Evolutionary conservation across 2,329 filamentous ascomycete species (phyloP).

Genomic region (Pseudodiploospora longispora): DNA sequence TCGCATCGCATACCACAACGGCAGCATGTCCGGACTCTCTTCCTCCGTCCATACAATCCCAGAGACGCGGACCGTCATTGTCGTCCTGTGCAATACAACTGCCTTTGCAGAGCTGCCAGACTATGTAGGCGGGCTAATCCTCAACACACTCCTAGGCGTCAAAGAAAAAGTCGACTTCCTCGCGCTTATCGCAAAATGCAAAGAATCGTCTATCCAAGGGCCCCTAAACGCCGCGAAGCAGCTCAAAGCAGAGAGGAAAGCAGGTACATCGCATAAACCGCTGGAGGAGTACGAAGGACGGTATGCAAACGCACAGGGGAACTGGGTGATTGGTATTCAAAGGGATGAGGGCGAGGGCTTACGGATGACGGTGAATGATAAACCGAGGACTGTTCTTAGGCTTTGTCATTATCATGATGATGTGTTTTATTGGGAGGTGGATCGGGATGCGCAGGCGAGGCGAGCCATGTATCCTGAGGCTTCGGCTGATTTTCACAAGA

Average conservation of each 20-base stretch:
- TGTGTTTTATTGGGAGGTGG: not conserved
- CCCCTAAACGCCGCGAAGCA: not conserved
- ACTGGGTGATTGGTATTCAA: not conserved
- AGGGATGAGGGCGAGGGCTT: not conserved
- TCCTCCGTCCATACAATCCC: not conserved
- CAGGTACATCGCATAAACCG: not conserved
- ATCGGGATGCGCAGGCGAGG: not conserved
- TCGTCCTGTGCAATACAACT: not conserved
- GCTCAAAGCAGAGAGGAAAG: not conserved
- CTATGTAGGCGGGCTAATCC: not conserved
- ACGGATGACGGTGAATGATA: not conserved
- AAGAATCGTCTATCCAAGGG: not conserved
- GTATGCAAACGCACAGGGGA: not conserved
- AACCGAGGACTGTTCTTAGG: not conserved
- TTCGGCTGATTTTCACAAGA: not conserved
- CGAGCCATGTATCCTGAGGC: not conserved
- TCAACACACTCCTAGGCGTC: not conserved
- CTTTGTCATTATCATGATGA: not conserved
- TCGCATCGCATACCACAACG: not conserved
- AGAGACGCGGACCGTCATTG: not conserved
- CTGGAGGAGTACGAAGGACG: not conserved
- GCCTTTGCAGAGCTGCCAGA: not conserved
- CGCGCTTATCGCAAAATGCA: not conserved
- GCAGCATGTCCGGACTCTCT: not conserved
- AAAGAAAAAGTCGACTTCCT: not conserved